A percentile compares a stretch with the other conserved stretches of the same genome.
Conservation (phyloP, 257 asterid genomes). For the Catharanthus roseus region DNA sequence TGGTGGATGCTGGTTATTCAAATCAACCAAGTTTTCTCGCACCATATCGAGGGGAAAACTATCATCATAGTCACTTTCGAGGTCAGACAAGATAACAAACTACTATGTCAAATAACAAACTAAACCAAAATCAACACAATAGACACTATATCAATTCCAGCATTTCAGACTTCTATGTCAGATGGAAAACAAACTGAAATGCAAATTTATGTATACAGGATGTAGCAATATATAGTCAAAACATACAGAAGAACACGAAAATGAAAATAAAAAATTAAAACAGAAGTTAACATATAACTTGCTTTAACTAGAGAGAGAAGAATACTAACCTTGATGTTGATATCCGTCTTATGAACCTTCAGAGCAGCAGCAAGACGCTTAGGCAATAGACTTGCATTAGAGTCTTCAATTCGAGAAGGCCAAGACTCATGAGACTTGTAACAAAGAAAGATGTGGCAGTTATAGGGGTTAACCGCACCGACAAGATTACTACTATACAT, state of each 20-base stretch:
- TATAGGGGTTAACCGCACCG: constrained; percentile 62
- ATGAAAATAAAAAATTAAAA: background rate
- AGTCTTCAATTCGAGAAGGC: constrained; percentile 76
- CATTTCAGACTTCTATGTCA: too few species aligned
- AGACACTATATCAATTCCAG: background rate
- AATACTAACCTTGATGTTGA: constrained; percentile 46
- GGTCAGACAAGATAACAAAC: too few species aligned
- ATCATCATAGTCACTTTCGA: too few species aligned
- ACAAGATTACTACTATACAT: constrained; percentile 57
- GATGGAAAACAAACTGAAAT: too few species aligned
- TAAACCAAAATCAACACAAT: background rate
- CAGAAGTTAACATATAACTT: too few species aligned
- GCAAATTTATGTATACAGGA: too few species aligned
- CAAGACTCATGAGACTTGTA: constrained; percentile 77
- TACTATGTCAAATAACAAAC: background rate
- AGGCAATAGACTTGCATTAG: constrained; percentile 84
- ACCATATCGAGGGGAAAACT: too few species aligned
- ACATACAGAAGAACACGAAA: background rate
- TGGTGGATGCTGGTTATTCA: too few species aligned
- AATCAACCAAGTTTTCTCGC: too few species aligned
- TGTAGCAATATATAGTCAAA: background rate
- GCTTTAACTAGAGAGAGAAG: background rate
- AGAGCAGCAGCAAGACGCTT: constrained; percentile 55
- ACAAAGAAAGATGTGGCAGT: constrained; percentile 85
- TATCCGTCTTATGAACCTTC: constrained; percentile 62